Evolutionary conservation across 257 asterid species (phyloP).

Genomic region (Cordia subcordata): DNA sequence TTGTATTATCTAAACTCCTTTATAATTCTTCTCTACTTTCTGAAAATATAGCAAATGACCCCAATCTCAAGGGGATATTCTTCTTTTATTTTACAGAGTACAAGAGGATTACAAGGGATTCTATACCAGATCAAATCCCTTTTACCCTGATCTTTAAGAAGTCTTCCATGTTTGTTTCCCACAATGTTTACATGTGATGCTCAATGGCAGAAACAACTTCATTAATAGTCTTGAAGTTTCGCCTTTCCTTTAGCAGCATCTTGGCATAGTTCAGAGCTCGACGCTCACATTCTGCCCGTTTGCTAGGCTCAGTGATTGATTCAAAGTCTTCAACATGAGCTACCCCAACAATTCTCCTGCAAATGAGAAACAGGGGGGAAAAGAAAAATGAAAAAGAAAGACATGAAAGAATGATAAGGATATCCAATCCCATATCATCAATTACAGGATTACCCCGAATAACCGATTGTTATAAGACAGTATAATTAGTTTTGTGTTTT

Average conservation of each 20-base stretch:
- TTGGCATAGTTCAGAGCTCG: constrained; percentile 73
- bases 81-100: no score
- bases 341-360: constrained; percentile 94
- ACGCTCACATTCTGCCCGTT: constrained; percentile 80
- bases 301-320: constrained; percentile 55
- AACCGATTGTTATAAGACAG: background rate
- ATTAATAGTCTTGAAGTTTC: constrained; percentile 40
- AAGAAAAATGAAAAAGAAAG: background rate
- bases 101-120: no score
- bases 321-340: constrained; percentile 97
- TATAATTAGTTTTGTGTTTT: no score
- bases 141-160: no score
- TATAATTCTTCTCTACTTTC: no score
- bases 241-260: constrained; percentile 65
- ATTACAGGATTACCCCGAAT: background rate
- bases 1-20: no score
- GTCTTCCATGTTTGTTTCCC: background rate
- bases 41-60: no score
- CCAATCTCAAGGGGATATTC: no score
- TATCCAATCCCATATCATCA: background rate
- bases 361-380: constrained; percentile 12
- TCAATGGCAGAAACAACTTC: constrained; percentile 68
- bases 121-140: no score
- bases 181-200: constrained; percentile 23
- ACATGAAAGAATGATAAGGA: background rate